A percentile compares a stretch with the other conserved stretches of the same genome.
These are phyloP conservation scores for Rhodotorula sp. DNA, from an alignment of 1,284 basidiomycete genomes.

Conservation along the genomic window DNA sequence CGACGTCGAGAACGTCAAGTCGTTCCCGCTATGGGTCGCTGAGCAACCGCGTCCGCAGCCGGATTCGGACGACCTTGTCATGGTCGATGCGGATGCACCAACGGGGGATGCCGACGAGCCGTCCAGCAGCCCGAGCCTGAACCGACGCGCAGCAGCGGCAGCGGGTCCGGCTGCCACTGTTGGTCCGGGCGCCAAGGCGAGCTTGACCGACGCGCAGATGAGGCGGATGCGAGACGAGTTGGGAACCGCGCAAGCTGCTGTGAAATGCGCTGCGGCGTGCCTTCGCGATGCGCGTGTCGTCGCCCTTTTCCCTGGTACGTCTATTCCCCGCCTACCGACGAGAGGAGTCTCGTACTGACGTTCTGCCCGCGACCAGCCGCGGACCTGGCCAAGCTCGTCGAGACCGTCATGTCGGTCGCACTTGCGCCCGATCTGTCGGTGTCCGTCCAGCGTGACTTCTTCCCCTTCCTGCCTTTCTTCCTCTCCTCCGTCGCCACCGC, in stretches of 20 bases:
- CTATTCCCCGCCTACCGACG: too few relatives aligned
- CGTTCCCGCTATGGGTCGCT: slow-evolving; percentile 23
- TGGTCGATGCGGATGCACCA: neutral
- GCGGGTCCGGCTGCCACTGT: neutral
- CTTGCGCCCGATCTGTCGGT: neutral
- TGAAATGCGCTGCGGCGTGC: slow-evolving; percentile 20
- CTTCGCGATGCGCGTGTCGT: slow-evolving; percentile 2
- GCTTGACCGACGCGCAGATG: slow-evolving; percentile 35
- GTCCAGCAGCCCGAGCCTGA: neutral
- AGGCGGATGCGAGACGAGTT: slow-evolving; percentile 33
- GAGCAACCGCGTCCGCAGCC: neutral
- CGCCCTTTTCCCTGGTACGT: slow-evolving; percentile 15
- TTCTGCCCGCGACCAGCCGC: neutral
- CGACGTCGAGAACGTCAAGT: slow-evolving; percentile 33
- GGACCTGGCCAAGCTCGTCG: neutral
- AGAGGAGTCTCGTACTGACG: too few relatives aligned
- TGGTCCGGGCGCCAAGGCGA: slow-evolving; percentile 5
- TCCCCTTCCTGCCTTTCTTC: slow-evolving; percentile 36
- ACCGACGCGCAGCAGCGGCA: neutral
- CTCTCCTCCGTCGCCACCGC: slow-evolving; percentile 10
- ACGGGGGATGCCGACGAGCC: neutral
- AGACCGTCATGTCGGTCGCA: slow-evolving; percentile 9
- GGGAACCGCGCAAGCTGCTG: slow-evolving; percentile 31
- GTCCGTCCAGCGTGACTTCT: slow-evolving; percentile 26
- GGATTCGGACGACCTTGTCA: neutral